These are phyloP conservation scores for Oryza rufipogon DNA, from an alignment of 176 grass and related monocot species.

Conservation along the genomic window DNA sequence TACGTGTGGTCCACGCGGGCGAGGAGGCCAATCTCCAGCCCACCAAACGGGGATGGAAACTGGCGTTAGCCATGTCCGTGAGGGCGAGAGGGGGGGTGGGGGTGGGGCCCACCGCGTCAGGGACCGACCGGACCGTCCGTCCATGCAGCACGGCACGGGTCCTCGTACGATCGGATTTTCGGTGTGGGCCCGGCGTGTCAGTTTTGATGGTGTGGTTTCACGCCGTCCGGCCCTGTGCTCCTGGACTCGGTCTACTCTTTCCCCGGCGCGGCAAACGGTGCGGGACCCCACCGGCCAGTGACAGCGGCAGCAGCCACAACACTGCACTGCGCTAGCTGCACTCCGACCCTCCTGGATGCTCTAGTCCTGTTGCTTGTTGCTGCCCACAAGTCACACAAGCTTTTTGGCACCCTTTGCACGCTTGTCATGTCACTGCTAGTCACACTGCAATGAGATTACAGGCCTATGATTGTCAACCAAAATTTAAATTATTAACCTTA, in stretches of 20 bases:
- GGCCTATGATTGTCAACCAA: too few relatives aligned
- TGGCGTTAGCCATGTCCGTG: conserved; percentile 33
- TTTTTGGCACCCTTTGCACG: not conserved
- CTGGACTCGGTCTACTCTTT: conserved; percentile 31
- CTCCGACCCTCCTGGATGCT: not conserved
- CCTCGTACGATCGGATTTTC: conserved; percentile 42
- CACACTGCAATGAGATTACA: not conserved
- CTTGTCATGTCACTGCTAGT: not conserved
- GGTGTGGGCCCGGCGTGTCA: conserved; percentile 2
- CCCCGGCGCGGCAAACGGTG: too few relatives aligned
- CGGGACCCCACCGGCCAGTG: not conserved
- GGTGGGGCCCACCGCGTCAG: conserved; percentile 21
- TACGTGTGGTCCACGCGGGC: not conserved
- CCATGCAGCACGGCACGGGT: conserved; percentile 30
- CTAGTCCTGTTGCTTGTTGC: too few relatives aligned
- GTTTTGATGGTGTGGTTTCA: not conserved
- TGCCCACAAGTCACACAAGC: not conserved
- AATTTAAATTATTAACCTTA: too few relatives aligned
- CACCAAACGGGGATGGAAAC: conserved; percentile 8
- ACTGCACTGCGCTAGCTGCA: not conserved
- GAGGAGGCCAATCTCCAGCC: not conserved
- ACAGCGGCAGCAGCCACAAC: not conserved
- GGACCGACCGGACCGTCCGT: not conserved
- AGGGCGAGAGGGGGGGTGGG: not conserved
- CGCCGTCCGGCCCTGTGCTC: not conserved